A percentile compares a stretch with the other conserved stretches of the same genome.
These are phyloP conservation scores for Debaryomyces fabryi DNA, from an alignment of 1,139 yeast genomes.

Conservation along the genomic window DNA sequence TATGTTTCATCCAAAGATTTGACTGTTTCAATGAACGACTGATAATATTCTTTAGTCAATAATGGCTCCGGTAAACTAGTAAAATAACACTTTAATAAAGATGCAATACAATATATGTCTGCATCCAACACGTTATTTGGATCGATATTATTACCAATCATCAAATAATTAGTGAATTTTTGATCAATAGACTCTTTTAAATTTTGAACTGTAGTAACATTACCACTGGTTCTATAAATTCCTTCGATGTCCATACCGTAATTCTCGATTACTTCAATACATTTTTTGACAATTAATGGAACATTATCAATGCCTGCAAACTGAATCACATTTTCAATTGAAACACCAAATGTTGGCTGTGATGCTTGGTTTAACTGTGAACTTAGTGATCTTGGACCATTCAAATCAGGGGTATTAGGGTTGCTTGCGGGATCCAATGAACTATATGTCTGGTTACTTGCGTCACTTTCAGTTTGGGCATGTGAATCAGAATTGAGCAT, in stretches of 20 bases:
- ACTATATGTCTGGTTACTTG: slow-evolving; percentile 19
- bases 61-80: slow-evolving; percentile 72
- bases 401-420: slow-evolving; percentile 30
- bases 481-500: slow-evolving; percentile 10
- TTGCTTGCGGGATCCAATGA: slow-evolving; percentile 45
- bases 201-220: slow-evolving; percentile 70
- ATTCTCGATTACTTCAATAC: slow-evolving; percentile 82
- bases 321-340: slow-evolving; percentile 73
- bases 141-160: slow-evolving; percentile 47
- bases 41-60: slow-evolving; percentile 58
- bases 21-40: slow-evolving; percentile 71
- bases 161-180: slow-evolving; percentile 66
- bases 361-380: slow-evolving; percentile 30
- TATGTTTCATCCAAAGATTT: slow-evolving; percentile 52
- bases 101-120: slow-evolving; percentile 73
- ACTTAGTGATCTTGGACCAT: slow-evolving; percentile 46
- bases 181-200: slow-evolving; percentile 72
- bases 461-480: slow-evolving; percentile 2
- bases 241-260: slow-evolving; percentile 88
- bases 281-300: slow-evolving; percentile 86
- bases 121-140: slow-evolving; percentile 58
- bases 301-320: slow-evolving; percentile 85
- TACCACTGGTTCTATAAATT: slow-evolving; percentile 84
- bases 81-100: slow-evolving; percentile 69
- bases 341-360: slow-evolving; percentile 77